Evolutionary conservation across 1,284 basidiomycete genomes (phyloP).

Genomic region (Lignosus rhinocerotis): DNA sequence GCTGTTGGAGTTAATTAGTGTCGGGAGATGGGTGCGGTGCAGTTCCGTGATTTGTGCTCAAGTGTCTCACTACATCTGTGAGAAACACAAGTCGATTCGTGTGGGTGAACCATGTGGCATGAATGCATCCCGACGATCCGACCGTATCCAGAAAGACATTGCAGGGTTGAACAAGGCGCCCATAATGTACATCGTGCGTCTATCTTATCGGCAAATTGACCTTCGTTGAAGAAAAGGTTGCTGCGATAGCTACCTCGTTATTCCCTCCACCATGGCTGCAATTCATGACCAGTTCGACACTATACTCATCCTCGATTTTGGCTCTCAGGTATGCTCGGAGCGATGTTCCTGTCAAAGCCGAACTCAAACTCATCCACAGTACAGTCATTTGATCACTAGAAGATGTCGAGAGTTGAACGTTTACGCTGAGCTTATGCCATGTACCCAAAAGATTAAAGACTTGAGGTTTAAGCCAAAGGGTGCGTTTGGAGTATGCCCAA

Average conservation of each 20-base stretch:
- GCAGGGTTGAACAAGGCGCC: not conserved
- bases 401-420: constrained; percentile 98
- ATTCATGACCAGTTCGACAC: constrained; percentile 98
- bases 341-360: not conserved
- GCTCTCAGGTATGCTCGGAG: constrained; percentile 76
- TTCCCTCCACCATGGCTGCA: constrained; percentile 54
- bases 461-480: constrained; percentile 96
- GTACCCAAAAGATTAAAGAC: constrained; percentile 90
- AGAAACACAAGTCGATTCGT: no score
- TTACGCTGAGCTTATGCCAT: constrained; percentile 98
- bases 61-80: not conserved
- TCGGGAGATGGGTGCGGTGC: not conserved
- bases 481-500: constrained; percentile 30
- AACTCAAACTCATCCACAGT: constrained; percentile 50
- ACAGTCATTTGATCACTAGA: constrained; percentile 97
- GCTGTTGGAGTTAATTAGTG: constrained; percentile 9
- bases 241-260: not conserved
- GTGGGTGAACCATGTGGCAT: no score
- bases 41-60: not conserved
- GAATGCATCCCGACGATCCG: no score
- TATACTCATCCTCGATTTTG: constrained; percentile 96
- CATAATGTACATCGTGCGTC: constrained; percentile 9
- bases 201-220: constrained; percentile 25
- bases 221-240: not conserved
- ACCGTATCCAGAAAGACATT: not conserved